Conservation (phyloP, 140 eudicot genomes). For the Anethum foeniculum region DNA sequence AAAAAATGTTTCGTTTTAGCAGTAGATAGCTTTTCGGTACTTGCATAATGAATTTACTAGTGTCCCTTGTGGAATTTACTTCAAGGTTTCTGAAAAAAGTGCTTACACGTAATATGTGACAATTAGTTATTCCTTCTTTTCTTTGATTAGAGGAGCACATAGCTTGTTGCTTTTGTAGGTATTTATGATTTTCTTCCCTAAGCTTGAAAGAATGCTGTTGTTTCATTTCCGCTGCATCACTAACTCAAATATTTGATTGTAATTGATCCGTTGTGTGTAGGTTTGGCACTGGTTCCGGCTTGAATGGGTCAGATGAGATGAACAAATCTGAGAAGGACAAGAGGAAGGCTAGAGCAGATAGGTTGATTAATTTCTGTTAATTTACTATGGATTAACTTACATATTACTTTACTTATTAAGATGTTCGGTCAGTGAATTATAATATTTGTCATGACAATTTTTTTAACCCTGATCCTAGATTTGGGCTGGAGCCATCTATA, state of each 20-base stretch:
- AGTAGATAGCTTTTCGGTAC: neutral
- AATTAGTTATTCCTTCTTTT: neutral
- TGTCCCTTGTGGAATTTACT: neutral
- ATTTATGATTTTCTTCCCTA: neutral
- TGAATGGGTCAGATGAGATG: conserved; percentile 21
- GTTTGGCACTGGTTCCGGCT: conserved; percentile 58
- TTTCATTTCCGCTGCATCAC: neutral
- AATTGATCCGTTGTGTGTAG: conserved; percentile 20
- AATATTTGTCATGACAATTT: neutral
- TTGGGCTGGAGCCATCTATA: conserved; percentile 47
- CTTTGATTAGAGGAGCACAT: neutral
- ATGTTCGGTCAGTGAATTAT: neutral
- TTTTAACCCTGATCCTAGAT: conserved; percentile 37
- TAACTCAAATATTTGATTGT: neutral
- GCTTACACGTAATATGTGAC: neutral
- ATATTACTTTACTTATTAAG: neutral
- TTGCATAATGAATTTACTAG: neutral
- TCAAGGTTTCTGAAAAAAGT: neutral
- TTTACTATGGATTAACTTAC: neutral
- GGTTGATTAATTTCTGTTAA: conserved; percentile 30
- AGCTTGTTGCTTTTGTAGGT: neutral
- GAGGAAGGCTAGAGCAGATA: conserved; percentile 98
- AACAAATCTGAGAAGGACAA: conserved; percentile 73
- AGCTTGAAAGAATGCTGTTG: neutral
- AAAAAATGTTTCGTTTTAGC: no score